phyloP scores from a whole-genome alignment of 176 grass and related monocot genomes.

The Leersia perrieri region DNA sequence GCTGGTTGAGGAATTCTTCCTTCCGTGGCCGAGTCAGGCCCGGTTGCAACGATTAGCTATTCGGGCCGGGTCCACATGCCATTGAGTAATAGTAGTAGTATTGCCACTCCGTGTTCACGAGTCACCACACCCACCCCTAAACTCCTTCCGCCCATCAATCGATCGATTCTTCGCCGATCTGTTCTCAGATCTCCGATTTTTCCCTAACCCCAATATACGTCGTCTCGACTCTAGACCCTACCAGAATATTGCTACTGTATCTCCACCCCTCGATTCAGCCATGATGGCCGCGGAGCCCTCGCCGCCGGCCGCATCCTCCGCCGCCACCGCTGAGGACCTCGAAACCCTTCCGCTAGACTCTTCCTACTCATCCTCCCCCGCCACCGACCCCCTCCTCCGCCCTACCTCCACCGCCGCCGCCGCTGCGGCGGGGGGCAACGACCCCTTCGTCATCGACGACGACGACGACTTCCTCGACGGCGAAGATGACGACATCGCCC shows the following conservation, averaged over 20 bases:
- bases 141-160: slow-evolving; percentile 3
- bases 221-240: too few relatives aligned
- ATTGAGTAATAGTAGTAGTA: too few relatives aligned
- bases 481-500: background rate
- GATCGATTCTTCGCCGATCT: background rate
- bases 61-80: background rate
- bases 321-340: slow-evolving; percentile 52
- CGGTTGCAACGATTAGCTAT: background rate
- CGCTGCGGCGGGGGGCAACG: background rate
- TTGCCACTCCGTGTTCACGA: too few relatives aligned
- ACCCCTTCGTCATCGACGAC: slow-evolving; percentile 52
- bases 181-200: slow-evolving; percentile 20
- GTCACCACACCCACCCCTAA: background rate
- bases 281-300: slow-evolving; percentile 80
- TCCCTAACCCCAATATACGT: background rate
- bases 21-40: too few relatives aligned
- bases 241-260: background rate
- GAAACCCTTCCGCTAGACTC: slow-evolving; percentile 70
- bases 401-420: slow-evolving; percentile 31
- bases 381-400: slow-evolving; percentile 73
- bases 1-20: too few relatives aligned
- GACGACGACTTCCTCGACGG: slow-evolving; percentile 26
- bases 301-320: slow-evolving; percentile 40
- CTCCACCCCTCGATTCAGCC: background rate
- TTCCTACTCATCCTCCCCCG: slow-evolving; percentile 25